Base-by-base conservation (phyloP, 441 rosid species). In the Dalechampia spathulata region DNA sequence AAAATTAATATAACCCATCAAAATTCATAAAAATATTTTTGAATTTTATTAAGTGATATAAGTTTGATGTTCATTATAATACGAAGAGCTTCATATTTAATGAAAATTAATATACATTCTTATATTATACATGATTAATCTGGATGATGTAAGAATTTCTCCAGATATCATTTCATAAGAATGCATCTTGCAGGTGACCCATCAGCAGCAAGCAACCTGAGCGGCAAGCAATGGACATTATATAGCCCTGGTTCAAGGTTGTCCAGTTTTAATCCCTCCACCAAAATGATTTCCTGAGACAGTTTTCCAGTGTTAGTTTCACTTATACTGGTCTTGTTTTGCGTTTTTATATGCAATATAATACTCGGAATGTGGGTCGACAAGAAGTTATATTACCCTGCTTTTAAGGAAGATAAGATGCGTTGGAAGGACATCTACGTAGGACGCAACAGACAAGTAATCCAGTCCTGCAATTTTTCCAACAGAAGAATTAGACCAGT, bases 171-270 rank as follows among this genome's bases (percentile, higher is more conserved):
- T 61, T 75, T 69, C 58, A 81, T 69, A 56, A 86, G 88, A 64
- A 83, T 75, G 69, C 95, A 86, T 80, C 95, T 75, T 0, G 73
- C 54, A 4, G 95, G 91, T 7, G 81, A 73, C 15, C 89, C 95
- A 47, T 86, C 91, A 0, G 83, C 73, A 26, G 76, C 77, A 50
- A 72, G 57, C 78, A 86, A 58, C 65, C 95, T 75, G 28, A 83
- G 56, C 0, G 85, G 91, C 52, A 86, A 67, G 69, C 89, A 86
- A 57, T 82, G 82, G 50, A 83, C 60, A 16, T 71, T 40, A 67
- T 82, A 79, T 30, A 68, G 47, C 54, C 95, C 91, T 11, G 75
- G 63, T 26, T 54, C 66, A 28, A 86, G 66, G 64, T 45, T 70
- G 25, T 87, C 90, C 9, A 87, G 84, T 64, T 84, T 87, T 23